These are phyloP conservation scores for Jatropha podagrica DNA, from an alignment of 441 rosid species.

Conservation along the genomic window DNA sequence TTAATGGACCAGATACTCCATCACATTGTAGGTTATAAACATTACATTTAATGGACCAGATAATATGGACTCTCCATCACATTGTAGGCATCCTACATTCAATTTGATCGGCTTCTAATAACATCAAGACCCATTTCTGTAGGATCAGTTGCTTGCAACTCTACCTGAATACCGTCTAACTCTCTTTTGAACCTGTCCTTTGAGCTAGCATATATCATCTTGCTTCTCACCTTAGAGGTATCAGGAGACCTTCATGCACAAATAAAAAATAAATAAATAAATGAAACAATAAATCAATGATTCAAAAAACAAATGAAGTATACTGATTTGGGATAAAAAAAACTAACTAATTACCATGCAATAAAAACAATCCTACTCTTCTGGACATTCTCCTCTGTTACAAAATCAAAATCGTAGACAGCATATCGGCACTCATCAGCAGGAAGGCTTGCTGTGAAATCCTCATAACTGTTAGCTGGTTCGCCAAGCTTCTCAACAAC, in stretches of 20 bases:
- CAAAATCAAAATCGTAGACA: slow-evolving; percentile 57
- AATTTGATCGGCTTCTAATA: slow-evolving; percentile 55
- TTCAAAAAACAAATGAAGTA: background rate
- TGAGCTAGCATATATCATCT: slow-evolving; percentile 75
- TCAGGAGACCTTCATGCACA: slow-evolving; percentile 54
- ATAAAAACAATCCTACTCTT: slow-evolving; percentile 61
- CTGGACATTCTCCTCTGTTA: slow-evolving; percentile 56
- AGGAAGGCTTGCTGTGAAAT: slow-evolving; percentile 52
- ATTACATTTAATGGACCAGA: slow-evolving; percentile 30
- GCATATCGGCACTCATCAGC: slow-evolving; percentile 64
- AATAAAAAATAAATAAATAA: slow-evolving; percentile 2
- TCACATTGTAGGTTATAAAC: slow-evolving; percentile 32
- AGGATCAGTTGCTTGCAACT: slow-evolving; percentile 72
- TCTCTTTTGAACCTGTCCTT: slow-evolving; percentile 69
- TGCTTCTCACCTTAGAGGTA: slow-evolving; percentile 56
- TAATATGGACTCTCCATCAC: slow-evolving; percentile 26
- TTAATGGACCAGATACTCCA: slow-evolving; percentile 25
- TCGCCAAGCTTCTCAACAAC: slow-evolving; percentile 60
- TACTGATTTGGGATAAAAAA: background rate
- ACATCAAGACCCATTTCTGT: slow-evolving; percentile 73
- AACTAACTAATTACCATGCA: slow-evolving; percentile 40
- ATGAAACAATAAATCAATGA: background rate
- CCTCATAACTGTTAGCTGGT: slow-evolving; percentile 52
- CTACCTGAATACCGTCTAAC: slow-evolving; percentile 66
- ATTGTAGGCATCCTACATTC: slow-evolving; percentile 22